Percentiles rank a stretch among this genome's conserved stretches.
Conservation (phyloP, 805 yeast species). For the Komagataella phaffii region DNA sequence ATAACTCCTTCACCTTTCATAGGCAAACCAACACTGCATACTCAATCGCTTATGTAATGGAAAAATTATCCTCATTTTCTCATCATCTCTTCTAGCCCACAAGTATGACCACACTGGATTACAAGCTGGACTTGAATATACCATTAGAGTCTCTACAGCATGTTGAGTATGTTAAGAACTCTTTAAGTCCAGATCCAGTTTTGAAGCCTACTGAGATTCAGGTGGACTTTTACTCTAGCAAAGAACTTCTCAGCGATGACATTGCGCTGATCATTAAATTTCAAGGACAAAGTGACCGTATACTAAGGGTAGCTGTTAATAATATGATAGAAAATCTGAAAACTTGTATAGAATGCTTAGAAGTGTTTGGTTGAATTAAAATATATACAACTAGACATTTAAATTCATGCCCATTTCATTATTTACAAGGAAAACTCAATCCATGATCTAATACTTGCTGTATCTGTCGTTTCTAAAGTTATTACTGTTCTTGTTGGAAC, state of each 20-base stretch:
- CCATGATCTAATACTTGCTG: neutral
- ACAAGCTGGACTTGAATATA: neutral
- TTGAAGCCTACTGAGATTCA: neutral
- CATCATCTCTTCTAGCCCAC: neutral
- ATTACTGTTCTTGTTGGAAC: neutral
- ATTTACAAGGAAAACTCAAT: neutral
- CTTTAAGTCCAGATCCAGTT: neutral
- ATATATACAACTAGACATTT: neutral
- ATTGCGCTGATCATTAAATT: constrained; percentile 31
- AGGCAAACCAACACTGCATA: too few relatives aligned
- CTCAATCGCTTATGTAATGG: neutral
- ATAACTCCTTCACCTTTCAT: too few relatives aligned
- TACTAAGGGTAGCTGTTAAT: constrained; percentile 74
- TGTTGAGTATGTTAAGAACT: neutral
- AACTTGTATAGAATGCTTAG: constrained; percentile 70
- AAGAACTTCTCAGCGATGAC: neutral
- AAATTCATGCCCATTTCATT: neutral
- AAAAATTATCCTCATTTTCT: neutral
- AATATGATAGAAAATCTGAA: constrained; percentile 65
- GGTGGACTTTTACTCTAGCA: neutral
- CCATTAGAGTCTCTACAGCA: neutral
- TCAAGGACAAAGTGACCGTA: constrained; percentile 55
- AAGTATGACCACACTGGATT: neutral
- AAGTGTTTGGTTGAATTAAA: constrained; percentile 37
- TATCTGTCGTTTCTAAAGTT: neutral